Conservation (phyloP, 331 rosid species). For the Acacia concinna region DNA sequence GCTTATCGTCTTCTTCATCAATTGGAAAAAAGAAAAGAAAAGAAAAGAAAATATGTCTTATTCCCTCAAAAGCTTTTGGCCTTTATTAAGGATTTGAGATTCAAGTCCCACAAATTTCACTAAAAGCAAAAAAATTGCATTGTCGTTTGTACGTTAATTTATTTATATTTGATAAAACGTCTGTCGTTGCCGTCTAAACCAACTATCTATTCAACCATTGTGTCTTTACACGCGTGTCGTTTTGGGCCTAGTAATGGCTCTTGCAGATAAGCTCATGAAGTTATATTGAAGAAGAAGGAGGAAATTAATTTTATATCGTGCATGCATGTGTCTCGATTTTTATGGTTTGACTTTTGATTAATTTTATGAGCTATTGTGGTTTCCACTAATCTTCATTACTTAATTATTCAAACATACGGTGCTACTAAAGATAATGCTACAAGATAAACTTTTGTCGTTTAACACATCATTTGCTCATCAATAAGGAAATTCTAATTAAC, state of each 20-base stretch:
- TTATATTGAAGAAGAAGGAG: neutral
- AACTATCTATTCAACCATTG: conserved; percentile 15
- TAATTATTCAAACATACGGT: neutral
- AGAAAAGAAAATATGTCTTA: neutral
- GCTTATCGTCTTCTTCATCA: neutral
- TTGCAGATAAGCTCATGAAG: neutral
- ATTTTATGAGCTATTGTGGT: neutral
- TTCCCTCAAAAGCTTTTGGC: neutral
- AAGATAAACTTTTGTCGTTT: neutral
- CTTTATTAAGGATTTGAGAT: neutral
- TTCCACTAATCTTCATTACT: neutral
- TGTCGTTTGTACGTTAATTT: neutral
- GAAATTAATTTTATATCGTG: neutral
- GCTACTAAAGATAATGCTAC: neutral
- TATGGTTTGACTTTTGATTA: neutral
- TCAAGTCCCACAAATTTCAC: neutral
- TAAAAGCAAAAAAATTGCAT: no score
- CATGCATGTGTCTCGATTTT: neutral
- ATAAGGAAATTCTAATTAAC: neutral
- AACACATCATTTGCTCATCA: neutral
- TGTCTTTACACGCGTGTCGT: conserved; percentile 4
- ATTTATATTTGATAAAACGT: neutral
- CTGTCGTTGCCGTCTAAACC: neutral
- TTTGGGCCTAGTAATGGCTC: neutral
- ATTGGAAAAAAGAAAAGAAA: neutral